Evolutionary conservation across 2,329 filamentous ascomycete genomes (phyloP).

Genomic region (Cordyceps fumosorosea): DNA sequence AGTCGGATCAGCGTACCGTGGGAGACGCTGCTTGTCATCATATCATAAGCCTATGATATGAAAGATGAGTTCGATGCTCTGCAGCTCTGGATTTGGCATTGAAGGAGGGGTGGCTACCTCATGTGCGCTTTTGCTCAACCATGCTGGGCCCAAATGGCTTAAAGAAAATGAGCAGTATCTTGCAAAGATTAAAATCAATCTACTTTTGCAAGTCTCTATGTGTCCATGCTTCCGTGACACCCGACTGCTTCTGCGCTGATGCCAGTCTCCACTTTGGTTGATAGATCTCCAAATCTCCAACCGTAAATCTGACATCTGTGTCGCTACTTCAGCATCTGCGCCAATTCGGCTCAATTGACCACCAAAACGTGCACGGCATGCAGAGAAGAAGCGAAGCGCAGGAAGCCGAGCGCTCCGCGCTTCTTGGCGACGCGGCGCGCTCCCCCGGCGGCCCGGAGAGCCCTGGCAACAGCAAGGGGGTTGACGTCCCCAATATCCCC

Average conservation of each 20-base stretch:
- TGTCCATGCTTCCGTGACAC: too few species aligned
- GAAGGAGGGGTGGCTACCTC: too few species aligned
- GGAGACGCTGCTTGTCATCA: neutral
- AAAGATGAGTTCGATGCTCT: too few species aligned
- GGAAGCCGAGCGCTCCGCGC: neutral
- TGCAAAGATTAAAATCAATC: too few species aligned
- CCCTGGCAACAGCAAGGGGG: neutral
- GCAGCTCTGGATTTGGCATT: too few species aligned
- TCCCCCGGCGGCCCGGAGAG: neutral
- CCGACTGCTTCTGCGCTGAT: neutral
- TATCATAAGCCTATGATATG: too few species aligned
- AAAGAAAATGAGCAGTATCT: too few species aligned
- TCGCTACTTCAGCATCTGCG: neutral
- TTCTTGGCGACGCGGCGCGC: neutral
- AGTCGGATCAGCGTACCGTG: neutral
- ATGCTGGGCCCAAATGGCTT: too few species aligned
- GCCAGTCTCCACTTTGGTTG: neutral
- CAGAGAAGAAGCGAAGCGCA: neutral
- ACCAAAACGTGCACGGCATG: neutral
- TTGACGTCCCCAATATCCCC: slow-evolving; percentile 1
- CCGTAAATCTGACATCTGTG: neutral
- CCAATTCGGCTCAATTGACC: neutral
- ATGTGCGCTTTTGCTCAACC: too few species aligned
- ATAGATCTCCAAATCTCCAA: neutral
- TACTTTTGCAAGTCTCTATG: too few species aligned